Conservation (phyloP, 2,329 filamentous ascomycete genomes). For the Pestalotiopsis sp. region DNA sequence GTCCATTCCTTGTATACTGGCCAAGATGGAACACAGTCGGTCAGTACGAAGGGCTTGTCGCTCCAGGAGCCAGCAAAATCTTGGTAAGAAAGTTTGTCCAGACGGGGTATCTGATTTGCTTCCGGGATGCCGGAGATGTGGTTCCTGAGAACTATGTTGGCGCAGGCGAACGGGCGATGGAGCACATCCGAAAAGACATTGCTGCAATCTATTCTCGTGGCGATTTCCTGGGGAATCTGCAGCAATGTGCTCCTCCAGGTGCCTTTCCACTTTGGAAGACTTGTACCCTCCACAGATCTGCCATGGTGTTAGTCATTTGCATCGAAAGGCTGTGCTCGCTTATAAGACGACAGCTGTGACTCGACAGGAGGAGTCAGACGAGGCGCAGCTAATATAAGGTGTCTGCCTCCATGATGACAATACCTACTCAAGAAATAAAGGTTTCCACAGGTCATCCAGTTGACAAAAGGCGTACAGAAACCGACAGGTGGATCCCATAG, state of each 20-base stretch:
- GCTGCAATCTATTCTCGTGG: conserved; percentile 68
- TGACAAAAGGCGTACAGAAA: conserved; percentile 84
- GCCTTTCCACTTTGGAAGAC: conserved; percentile 69
- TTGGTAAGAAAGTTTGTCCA: conserved; percentile 67
- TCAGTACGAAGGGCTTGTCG: conserved; percentile 83
- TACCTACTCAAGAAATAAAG: conserved; percentile 81
- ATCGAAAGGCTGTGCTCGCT: not conserved
- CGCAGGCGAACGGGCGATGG: conserved; percentile 88
- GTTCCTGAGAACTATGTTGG: conserved; percentile 67
- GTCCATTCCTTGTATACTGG: conserved; percentile 76
- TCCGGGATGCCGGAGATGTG: conserved; percentile 73
- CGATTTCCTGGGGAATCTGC: conserved; percentile 49
- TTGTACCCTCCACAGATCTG: conserved; percentile 33
- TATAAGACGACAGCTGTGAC: not conserved
- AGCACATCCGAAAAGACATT: conserved; percentile 88
- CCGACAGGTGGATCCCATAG: conserved; percentile 77
- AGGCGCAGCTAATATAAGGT: not conserved
- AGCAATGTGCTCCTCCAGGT: conserved; percentile 84
- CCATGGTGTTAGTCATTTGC: conserved; percentile 19
- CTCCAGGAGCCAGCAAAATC: conserved; percentile 80
- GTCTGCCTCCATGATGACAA: not conserved
- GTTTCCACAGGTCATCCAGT: conserved; percentile 87
- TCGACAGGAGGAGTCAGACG: not conserved
- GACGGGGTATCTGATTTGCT: conserved; percentile 71
- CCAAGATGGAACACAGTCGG: conserved; percentile 79